A percentile compares a stretch with the other conserved stretches of the same genome.
These are phyloP conservation scores for Umbelopsis sp. DNA, from an alignment of 371 early-diverging fungal species.

Conservation along the genomic window DNA sequence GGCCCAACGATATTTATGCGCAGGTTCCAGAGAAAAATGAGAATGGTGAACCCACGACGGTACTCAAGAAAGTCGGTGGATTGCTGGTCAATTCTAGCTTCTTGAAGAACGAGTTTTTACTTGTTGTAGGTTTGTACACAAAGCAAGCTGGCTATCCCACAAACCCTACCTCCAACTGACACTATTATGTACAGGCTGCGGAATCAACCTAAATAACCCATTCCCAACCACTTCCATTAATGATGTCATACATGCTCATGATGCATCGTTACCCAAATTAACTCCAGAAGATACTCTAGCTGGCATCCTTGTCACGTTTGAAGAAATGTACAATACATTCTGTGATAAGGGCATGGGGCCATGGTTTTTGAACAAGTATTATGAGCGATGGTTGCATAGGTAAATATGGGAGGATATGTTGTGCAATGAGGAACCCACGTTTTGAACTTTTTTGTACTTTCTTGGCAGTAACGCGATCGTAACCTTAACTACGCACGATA, in stretches of 20 bases:
- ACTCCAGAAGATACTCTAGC: conserved; percentile 78
- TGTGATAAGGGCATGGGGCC: conserved; percentile 67
- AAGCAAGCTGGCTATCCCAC: not conserved
- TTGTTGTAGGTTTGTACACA: conserved; percentile 74
- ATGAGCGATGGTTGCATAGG: conserved; percentile 87
- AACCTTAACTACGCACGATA: conserved; percentile 62
- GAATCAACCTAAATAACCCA: conserved; percentile 83
- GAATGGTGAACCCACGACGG: conserved; percentile 23
- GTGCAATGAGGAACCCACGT: conserved; percentile 1
- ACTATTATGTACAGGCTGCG: conserved; percentile 61
- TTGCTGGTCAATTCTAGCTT: conserved; percentile 83
- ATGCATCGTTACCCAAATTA: conserved; percentile 37
- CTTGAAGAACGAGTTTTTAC: conserved; percentile 66
- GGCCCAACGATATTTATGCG: conserved; percentile 97
- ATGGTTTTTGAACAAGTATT: conserved; percentile 76
- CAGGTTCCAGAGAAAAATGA: conserved; percentile 35
- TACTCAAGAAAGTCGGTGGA: conserved; percentile 85
- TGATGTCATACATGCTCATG: conserved; percentile 69
- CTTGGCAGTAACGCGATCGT: conserved; percentile 64
- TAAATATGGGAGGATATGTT: conserved; percentile 32
- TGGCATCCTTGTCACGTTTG: conserved; percentile 73
- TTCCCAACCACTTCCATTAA: conserved; percentile 87
- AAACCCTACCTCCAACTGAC: not conserved
- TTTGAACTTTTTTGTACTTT: conserved; percentile 7
- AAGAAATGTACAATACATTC: conserved; percentile 72